Conservation (phyloP, 2,329 filamentous ascomycete genomes). For the Coleophoma crateriformis region DNA sequence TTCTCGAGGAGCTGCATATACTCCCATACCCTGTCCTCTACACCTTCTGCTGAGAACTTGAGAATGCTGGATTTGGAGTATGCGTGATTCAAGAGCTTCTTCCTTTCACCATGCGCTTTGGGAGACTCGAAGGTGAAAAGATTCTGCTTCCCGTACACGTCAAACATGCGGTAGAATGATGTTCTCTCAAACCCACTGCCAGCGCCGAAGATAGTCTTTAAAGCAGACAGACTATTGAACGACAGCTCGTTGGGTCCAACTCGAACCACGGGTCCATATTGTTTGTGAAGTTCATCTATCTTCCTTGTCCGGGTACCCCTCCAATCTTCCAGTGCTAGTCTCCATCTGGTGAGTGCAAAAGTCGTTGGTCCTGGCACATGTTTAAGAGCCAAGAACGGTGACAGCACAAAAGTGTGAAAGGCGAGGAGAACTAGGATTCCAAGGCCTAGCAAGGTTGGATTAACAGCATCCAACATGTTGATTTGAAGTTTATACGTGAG, state of each 20-base stretch:
- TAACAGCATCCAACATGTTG: neutral
- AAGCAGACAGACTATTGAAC: slow-evolving; percentile 30
- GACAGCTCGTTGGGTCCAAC: slow-evolving; percentile 22
- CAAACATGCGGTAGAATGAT: slow-evolving; percentile 47
- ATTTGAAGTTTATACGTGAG: neutral
- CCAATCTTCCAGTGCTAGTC: slow-evolving; percentile 12
- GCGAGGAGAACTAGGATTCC: neutral
- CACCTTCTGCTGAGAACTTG: slow-evolving; percentile 21
- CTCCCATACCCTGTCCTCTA: slow-evolving; percentile 32
- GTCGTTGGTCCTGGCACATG: slow-evolving; percentile 10
- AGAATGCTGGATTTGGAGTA: slow-evolving; percentile 46
- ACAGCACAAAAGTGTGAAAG: neutral
- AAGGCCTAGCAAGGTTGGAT: neutral
- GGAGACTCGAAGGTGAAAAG: slow-evolving; percentile 41
- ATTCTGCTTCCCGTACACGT: slow-evolving; percentile 42
- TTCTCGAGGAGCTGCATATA: slow-evolving; percentile 35
- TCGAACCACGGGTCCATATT: slow-evolving; percentile 12
- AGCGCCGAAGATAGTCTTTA: slow-evolving; percentile 45
- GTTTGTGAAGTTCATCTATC: slow-evolving; percentile 12
- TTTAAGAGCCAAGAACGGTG: slow-evolving; percentile 3
- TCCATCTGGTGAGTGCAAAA: slow-evolving; percentile 13
- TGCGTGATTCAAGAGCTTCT: slow-evolving; percentile 44
- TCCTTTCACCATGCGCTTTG: slow-evolving; percentile 38
- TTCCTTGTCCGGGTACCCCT: slow-evolving; percentile 7
- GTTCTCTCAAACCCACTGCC: slow-evolving; percentile 41